Evolutionary conservation across 805 yeast genomes (phyloP).

Genomic region (Kockiozyma suomiensis): DNA sequence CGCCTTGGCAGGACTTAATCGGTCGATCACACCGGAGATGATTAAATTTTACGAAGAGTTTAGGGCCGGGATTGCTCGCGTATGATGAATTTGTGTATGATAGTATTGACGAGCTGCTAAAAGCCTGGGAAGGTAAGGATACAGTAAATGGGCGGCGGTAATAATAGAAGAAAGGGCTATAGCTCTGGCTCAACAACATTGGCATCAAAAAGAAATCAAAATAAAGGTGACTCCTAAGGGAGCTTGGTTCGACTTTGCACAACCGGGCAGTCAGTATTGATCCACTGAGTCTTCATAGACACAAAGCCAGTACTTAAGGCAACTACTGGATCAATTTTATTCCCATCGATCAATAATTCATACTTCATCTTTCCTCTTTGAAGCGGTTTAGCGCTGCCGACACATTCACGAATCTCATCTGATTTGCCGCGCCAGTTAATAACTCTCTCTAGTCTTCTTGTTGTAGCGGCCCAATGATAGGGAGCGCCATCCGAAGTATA

Average conservation of each 20-base stretch:
- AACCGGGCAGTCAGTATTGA: conserved; percentile 37
- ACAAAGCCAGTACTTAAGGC: conserved; percentile 64
- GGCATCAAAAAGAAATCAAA: not conserved
- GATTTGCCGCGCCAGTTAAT: conserved; percentile 59
- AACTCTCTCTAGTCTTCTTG: conserved; percentile 56
- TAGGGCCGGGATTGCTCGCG: conserved; percentile 25
- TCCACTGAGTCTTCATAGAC: conserved; percentile 71
- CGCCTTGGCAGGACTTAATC: conserved; percentile 68
- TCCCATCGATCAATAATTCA: conserved; percentile 56
- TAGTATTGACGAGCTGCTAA: not conserved
- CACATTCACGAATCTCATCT: conserved; percentile 56
- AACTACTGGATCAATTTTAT: conserved; percentile 52
- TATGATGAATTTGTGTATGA: not conserved
- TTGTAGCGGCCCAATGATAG: conserved; percentile 58
- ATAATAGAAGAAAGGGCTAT: not conserved
- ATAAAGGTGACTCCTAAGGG: not conserved
- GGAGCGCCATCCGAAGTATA: conserved; percentile 56
- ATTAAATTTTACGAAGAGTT: conserved; percentile 68
- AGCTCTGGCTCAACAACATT: not conserved
- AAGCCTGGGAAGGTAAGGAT: conserved; percentile 1
- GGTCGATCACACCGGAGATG: conserved; percentile 87
- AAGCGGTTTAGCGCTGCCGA: conserved; percentile 59
- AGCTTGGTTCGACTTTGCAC: conserved; percentile 17
- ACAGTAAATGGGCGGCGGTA: not conserved
- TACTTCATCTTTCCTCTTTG: conserved; percentile 63